phyloP scores from a whole-genome alignment of 768 basidiomycete species.

The Cubamyces lactineus region DNA sequence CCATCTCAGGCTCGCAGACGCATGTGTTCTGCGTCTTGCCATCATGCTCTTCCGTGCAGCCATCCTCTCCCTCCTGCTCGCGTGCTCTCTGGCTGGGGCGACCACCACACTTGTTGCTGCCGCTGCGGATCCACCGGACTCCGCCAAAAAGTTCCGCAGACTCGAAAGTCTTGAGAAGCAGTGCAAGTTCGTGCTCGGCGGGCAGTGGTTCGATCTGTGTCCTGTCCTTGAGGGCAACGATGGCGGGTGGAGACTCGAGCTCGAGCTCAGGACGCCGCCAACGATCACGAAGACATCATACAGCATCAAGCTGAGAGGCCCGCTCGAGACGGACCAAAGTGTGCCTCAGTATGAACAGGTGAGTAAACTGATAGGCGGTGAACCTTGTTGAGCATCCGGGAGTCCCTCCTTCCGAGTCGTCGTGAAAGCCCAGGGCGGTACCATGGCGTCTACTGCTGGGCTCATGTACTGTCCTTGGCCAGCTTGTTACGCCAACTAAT shows the following conservation, averaged over 20 bases:
- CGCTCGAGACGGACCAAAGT: conserved; percentile 29
- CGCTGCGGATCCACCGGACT: background rate
- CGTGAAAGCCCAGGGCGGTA: background rate
- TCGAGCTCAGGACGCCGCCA: conserved; percentile 31
- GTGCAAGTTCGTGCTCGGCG: conserved; percentile 33
- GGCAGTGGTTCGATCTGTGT: conserved; percentile 34
- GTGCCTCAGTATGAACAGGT: conserved; percentile 37
- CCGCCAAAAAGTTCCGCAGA: background rate
- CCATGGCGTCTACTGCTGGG: background rate
- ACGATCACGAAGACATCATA: conserved; percentile 36
- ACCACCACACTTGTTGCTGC: background rate
- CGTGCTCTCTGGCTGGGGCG: background rate
- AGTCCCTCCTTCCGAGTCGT: background rate
- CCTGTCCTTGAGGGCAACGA: conserved; percentile 31
- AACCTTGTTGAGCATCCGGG: conserved; percentile 1
- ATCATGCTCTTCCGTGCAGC: conserved; percentile 19
- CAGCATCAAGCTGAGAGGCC: conserved; percentile 31
- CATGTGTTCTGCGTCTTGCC: conserved; percentile 10
- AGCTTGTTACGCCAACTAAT: no score
- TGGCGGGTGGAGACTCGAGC: conserved; percentile 25
- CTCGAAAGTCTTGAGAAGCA: conserved; percentile 25
- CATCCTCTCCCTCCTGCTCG: conserved; percentile 15
- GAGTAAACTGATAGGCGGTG: conserved; percentile 9
- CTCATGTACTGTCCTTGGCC: no score
- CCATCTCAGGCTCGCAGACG: background rate